Conservation (phyloP, 2,329 filamentous ascomycete species). For the Hypoxylon sp. region DNA sequence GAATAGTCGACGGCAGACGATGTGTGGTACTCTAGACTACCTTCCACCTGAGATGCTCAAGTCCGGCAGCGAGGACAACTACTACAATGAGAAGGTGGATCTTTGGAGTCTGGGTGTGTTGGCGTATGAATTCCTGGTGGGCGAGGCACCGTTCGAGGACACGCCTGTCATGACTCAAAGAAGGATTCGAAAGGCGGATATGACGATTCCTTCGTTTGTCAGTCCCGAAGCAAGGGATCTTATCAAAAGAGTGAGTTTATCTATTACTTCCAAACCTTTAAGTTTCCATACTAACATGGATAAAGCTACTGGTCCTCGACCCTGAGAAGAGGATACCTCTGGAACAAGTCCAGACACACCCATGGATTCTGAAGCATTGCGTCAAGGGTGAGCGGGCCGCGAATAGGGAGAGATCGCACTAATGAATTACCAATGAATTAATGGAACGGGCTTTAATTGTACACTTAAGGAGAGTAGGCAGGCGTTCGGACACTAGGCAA, state of each 20-base stretch:
- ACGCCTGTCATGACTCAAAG: conserved; percentile 94
- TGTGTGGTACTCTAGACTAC: conserved; percentile 98
- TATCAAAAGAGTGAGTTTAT: conserved; percentile 82
- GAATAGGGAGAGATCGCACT: conserved; percentile 64
- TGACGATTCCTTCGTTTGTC: conserved; percentile 92
- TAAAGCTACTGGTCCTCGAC: conserved; percentile 88
- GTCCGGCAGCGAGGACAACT: conserved; percentile 84
- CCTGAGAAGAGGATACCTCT: conserved; percentile 93
- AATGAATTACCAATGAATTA: conserved; percentile 41
- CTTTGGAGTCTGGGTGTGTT: conserved; percentile 95
- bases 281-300: conserved; percentile 34
- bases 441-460: conserved; percentile 43
- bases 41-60: conserved; percentile 98
- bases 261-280: not conserved
- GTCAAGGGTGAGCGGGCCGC: conserved; percentile 71
- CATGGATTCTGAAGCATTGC: conserved; percentile 98
- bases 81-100: conserved; percentile 95
- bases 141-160: conserved; percentile 97
- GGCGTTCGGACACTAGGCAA: conserved; percentile 46
- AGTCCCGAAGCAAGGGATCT: conserved; percentile 91
- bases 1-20: conserved; percentile 91
- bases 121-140: conserved; percentile 96
- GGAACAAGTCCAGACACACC: conserved; percentile 89
- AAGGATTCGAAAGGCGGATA: conserved; percentile 89
- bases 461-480: conserved; percentile 35